Evolutionary conservation across 192 early-diverging fungal genomes (phyloP).

Genomic region (Mortierella hygrophila): DNA sequence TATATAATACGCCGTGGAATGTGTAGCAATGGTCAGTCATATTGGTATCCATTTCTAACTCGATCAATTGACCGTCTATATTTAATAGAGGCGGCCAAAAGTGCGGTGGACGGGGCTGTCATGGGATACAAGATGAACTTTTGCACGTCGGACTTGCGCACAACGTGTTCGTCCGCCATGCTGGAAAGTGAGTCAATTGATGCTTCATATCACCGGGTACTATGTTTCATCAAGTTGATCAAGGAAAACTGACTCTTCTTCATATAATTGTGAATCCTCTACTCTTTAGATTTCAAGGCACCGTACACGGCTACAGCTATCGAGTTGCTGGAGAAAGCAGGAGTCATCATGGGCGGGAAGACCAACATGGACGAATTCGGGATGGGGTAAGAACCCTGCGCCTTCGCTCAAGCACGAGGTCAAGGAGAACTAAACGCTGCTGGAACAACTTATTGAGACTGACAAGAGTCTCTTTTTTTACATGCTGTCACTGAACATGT

Average conservation of each 20-base stretch:
- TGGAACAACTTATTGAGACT: slow-evolving; percentile 5
- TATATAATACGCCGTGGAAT: too few relatives aligned
- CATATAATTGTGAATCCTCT: background rate
- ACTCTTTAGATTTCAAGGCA: slow-evolving; percentile 69
- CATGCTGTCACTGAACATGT: background rate
- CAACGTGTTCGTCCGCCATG: slow-evolving; percentile 83
- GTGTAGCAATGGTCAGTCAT: background rate
- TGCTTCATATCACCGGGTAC: background rate
- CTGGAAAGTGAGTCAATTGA: slow-evolving; percentile 61
- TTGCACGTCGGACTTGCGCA: slow-evolving; percentile 67
- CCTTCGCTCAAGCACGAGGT: slow-evolving; percentile 55
- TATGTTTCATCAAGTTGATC: background rate
- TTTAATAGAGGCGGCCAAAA: slow-evolving; percentile 28
- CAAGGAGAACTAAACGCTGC: slow-evolving; percentile 30
- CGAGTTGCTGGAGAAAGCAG: slow-evolving; percentile 66
- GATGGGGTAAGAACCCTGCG: slow-evolving; percentile 79
- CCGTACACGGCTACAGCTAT: slow-evolving; percentile 85
- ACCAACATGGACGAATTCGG: slow-evolving; percentile 98
- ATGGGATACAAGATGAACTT: slow-evolving; percentile 90
- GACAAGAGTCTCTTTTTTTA: background rate
- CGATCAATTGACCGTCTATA: background rate
- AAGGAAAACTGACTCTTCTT: background rate
- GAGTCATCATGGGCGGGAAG: slow-evolving; percentile 81
- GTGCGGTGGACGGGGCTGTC: slow-evolving; percentile 73
- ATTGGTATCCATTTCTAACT: background rate